Evolutionary conservation across 2,329 filamentous ascomycete species (phyloP).

Genomic region (Fusarium sororula): DNA sequence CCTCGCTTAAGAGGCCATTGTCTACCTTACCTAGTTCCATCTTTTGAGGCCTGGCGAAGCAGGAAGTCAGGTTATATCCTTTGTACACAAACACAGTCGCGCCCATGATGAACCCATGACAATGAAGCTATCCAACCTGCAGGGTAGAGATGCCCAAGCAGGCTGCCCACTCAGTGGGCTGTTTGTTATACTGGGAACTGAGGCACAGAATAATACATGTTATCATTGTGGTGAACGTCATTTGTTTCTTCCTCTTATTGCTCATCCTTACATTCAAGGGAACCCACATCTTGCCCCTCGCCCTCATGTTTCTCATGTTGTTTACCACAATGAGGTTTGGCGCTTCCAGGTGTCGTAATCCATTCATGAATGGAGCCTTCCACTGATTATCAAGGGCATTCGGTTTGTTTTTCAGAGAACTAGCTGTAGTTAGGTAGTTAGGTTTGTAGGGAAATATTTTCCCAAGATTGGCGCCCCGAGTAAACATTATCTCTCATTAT

Average conservation of each 20-base stretch:
- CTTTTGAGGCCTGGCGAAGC: background rate
- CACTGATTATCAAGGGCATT: background rate
- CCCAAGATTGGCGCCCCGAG: background rate
- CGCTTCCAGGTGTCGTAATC: background rate
- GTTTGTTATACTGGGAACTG: background rate
- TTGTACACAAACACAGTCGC: background rate
- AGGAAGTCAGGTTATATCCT: background rate
- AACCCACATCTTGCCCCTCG: background rate
- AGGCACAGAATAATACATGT: background rate
- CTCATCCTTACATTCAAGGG: background rate
- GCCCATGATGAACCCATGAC: background rate
- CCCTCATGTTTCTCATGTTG: background rate
- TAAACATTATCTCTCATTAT: background rate
- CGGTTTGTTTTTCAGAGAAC: background rate
- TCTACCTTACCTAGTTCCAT: background rate
- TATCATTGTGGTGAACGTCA: background rate
- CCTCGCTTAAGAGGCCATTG: background rate
- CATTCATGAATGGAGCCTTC: background rate
- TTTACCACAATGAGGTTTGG: background rate
- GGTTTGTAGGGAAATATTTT: background rate
- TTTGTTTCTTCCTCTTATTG: background rate
- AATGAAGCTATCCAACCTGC: background rate
- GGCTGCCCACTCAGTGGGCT: background rate
- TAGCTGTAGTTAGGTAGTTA: background rate
- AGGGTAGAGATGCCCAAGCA: background rate